These are phyloP conservation scores for Didymella lethalis DNA, from an alignment of 2,329 filamentous ascomycete species.

Conservation along the genomic window DNA sequence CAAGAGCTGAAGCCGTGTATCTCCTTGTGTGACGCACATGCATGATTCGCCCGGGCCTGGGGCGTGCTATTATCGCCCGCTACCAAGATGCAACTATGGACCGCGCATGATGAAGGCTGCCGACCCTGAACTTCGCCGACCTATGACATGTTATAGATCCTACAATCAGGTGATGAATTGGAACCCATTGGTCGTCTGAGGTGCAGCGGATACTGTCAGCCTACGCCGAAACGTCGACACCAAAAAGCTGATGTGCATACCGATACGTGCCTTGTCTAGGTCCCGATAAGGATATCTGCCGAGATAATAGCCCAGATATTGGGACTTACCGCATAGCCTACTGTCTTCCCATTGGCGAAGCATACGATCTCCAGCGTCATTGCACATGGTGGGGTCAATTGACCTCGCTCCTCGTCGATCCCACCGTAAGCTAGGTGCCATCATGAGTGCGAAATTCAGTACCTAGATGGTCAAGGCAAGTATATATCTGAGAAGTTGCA, in stretches of 20 bases:
- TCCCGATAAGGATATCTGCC: conserved; percentile 40
- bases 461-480: conserved; percentile 12
- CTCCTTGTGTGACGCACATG: not conserved
- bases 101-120: conserved; percentile 4
- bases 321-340: conserved; percentile 33
- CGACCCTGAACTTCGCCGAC: conserved; percentile 12
- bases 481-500: not conserved
- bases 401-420: conserved; percentile 17
- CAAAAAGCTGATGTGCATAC: conserved; percentile 12
- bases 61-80: conserved; percentile 14
- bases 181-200: conserved; percentile 30
- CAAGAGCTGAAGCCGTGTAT: not conserved
- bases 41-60: not conserved
- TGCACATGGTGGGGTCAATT: conserved; percentile 38
- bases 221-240: conserved; percentile 27
- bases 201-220: conserved; percentile 31
- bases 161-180: conserved; percentile 2
- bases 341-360: conserved; percentile 34
- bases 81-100: conserved; percentile 16
- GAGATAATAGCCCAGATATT: conserved; percentile 28
- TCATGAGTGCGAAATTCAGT: not conserved
- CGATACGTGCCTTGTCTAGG: conserved; percentile 19
- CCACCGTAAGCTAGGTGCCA: not conserved
- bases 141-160: conserved; percentile 23
- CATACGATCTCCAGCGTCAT: conserved; percentile 31